These are phyloP conservation scores for Melocanna baccifera DNA, from an alignment of 176 grass and related monocot species.

Conservation along the genomic window DNA sequence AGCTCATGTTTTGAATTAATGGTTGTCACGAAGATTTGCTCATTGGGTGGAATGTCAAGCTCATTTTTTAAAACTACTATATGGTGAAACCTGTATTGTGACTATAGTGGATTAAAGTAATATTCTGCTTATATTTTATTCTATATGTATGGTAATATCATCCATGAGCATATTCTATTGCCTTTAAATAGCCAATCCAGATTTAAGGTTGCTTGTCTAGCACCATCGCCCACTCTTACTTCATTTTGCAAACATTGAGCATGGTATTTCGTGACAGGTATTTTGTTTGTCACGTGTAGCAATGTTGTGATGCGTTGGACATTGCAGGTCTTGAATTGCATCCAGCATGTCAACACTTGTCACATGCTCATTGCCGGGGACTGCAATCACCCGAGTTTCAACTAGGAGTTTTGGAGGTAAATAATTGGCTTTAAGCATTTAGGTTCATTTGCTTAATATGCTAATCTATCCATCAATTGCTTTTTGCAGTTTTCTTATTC, in stretches of 20 bases:
- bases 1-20: neutral
- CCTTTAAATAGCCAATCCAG: neutral
- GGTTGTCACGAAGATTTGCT: neutral
- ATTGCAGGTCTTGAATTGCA: slow-evolving; percentile 7
- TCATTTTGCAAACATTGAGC: neutral
- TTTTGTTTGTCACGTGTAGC: neutral
- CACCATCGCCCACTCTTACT: neutral
- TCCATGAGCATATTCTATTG: neutral
- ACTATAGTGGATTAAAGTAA: neutral
- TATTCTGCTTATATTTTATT: neutral
- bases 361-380: slow-evolving; percentile 15
- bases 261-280: neutral
- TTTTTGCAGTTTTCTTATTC: neutral
- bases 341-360: slow-evolving; percentile 3
- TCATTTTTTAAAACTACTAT: neutral
- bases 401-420: slow-evolving; percentile 31
- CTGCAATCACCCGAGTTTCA: neutral
- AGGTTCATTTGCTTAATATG: neutral
- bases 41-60: neutral
- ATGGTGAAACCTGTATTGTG: neutral
- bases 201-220: neutral
- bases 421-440: neutral
- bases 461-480: neutral
- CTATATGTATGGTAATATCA: neutral
- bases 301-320: neutral